Percentiles rank a stretch among this genome's conserved stretches.
phyloP scores from a whole-genome alignment of 2,329 filamentous ascomycete species.

The Chaetomiaceae sp. region DNA sequence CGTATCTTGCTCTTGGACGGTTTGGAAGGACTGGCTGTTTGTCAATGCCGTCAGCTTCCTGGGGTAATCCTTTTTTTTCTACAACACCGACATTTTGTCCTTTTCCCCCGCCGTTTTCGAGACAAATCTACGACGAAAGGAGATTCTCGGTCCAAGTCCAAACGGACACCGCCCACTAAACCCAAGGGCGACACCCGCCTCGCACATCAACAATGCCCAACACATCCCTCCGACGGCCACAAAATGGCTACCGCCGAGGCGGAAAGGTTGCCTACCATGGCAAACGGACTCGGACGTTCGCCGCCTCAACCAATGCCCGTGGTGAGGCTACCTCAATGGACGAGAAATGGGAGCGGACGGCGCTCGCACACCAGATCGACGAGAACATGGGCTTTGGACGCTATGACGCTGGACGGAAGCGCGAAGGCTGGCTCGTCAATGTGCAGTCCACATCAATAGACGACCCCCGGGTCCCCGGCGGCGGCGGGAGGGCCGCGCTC shows the following conservation, averaged over 20 bases:
- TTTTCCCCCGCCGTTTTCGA: too few species aligned
- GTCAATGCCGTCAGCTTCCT: too few species aligned
- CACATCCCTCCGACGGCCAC: constrained; percentile 54
- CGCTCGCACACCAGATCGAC: constrained; percentile 83
- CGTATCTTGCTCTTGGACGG: neutral
- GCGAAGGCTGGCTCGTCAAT: constrained; percentile 87
- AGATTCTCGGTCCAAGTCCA: too few species aligned
- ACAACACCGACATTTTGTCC: too few species aligned
- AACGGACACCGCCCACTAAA: neutral
- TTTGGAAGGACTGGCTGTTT: too few species aligned
- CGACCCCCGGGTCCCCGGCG: constrained; percentile 77
- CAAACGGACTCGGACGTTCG: constrained; percentile 67
- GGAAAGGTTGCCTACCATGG: constrained; percentile 68
- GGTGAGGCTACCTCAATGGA: constrained; percentile 85
- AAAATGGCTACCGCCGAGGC: constrained; percentile 63
- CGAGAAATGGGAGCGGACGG: constrained; percentile 84
- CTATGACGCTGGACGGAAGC: constrained; percentile 80
- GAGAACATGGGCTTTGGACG: constrained; percentile 91
- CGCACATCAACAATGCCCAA: constrained; percentile 49
- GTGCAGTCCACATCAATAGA: constrained; percentile 86
- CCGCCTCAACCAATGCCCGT: constrained; percentile 66
- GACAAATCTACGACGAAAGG: too few species aligned
- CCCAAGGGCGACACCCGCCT: neutral
- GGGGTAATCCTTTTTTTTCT: too few species aligned
- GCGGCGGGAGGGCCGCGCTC: constrained; percentile 81